Conservation (phyloP, 1,139 yeast species). For the Trichomonascaceae sp. region DNA sequence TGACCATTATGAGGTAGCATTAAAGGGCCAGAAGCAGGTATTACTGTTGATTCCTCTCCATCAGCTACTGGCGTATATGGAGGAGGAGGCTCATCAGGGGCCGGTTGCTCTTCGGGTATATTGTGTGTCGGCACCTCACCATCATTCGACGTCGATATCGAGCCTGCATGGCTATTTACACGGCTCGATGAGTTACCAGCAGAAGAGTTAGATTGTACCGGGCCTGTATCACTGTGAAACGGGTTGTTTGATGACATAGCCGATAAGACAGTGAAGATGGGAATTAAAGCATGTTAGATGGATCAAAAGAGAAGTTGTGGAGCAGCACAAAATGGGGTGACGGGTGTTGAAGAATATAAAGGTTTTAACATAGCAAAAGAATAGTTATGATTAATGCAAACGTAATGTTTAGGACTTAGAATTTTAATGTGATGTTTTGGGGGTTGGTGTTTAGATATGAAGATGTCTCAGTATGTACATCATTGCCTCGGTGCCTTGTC, state of each 20-base stretch:
- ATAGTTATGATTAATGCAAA: not conserved
- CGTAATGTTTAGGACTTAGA: too few relatives aligned
- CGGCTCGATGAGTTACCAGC: not conserved
- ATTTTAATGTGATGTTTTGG: too few relatives aligned
- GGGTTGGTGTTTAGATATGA: too few relatives aligned
- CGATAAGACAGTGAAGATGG: not conserved
- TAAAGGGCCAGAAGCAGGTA: slow-evolving; percentile 12
- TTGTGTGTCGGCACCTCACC: not conserved
- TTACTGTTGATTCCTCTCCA: slow-evolving; percentile 13
- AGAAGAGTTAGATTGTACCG: not conserved
- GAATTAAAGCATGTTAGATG: not conserved
- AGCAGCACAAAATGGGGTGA: not conserved
- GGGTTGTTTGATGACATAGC: slow-evolving; percentile 2
- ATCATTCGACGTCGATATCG: not conserved
- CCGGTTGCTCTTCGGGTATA: slow-evolving; percentile 18
- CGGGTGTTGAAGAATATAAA: not conserved
- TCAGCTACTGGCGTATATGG: slow-evolving; percentile 22
- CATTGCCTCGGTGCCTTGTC: too few relatives aligned
- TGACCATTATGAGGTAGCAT: slow-evolving; percentile 8
- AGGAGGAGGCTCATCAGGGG: slow-evolving; percentile 25
- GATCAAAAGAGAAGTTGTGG: not conserved
- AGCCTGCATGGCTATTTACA: not conserved
- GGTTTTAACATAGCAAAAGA: too few relatives aligned
- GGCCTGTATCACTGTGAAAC: not conserved
- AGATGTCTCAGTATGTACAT: too few relatives aligned